These are phyloP conservation scores for Teunomyces gatunensis DNA, from an alignment of 805 yeast species.

Conservation along the genomic window DNA sequence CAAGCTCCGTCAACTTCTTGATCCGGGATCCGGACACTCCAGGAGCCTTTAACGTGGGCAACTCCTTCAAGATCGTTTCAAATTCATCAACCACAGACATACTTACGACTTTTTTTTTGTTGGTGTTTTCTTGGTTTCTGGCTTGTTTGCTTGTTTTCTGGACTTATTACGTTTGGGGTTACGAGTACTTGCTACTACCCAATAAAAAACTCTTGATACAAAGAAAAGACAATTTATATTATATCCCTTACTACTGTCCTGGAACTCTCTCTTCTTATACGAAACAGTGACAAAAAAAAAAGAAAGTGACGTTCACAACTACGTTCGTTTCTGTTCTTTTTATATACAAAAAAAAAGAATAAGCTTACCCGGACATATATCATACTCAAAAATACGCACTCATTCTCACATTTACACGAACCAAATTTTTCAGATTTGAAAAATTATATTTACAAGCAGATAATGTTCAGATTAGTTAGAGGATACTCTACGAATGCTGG, in stretches of 20 bases:
- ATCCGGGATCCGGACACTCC: slow-evolving; percentile 97
- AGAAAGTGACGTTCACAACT: background rate
- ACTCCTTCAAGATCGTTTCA: slow-evolving; percentile 47
- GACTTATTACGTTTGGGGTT: background rate
- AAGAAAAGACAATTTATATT: background rate
- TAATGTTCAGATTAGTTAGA: slow-evolving; percentile 5
- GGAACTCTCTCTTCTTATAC: no score
- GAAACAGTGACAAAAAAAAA: background rate
- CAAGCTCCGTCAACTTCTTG: slow-evolving; percentile 76
- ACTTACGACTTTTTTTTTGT: no score
- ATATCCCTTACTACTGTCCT: no score
- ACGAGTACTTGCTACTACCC: slow-evolving; percentile 3
- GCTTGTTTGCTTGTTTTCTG: no score
- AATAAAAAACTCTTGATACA: background rate
- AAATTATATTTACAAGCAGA: no score
- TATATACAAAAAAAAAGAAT: no score
- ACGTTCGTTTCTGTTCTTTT: no score
- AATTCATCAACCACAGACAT: slow-evolving; percentile 48
- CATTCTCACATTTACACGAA: slow-evolving; percentile 12
- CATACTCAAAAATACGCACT: background rate
- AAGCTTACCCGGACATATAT: background rate
- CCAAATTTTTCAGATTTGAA: slow-evolving; percentile 12
- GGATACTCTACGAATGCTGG: slow-evolving; percentile 10
- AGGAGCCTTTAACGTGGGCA: slow-evolving; percentile 66
- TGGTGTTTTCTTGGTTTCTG: no score